Evolutionary conservation across 2,329 filamentous ascomycete species (phyloP).

Genomic region (Diaporthe capsici): DNA sequence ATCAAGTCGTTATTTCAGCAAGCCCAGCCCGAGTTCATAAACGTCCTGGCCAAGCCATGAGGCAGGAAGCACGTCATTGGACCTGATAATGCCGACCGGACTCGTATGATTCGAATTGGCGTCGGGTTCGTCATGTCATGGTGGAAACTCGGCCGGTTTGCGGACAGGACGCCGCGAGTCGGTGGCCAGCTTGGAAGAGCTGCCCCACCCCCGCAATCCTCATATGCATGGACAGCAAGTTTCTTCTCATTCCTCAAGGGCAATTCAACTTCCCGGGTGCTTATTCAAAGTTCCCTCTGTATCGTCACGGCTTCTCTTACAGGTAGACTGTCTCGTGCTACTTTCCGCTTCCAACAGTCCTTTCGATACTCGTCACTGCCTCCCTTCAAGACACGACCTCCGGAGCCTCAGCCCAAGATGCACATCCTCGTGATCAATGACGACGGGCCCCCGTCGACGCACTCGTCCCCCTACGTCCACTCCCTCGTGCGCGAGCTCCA

Average conservation of each 20-base stretch:
- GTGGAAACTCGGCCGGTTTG: slow-evolving; percentile 19
- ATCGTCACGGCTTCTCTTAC: background rate
- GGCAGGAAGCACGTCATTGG: slow-evolving; percentile 19
- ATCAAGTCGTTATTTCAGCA: background rate
- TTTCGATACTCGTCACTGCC: background rate
- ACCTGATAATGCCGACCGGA: background rate
- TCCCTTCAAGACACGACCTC: background rate
- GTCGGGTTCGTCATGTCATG: slow-evolving; percentile 1
- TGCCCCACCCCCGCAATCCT: slow-evolving; percentile 33
- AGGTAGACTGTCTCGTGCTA: background rate
- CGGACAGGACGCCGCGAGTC: slow-evolving; percentile 13
- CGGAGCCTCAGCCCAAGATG: slow-evolving; percentile 56
- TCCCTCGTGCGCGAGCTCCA: slow-evolving; percentile 80
- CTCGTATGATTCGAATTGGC: slow-evolving; percentile 25
- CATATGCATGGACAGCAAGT: background rate
- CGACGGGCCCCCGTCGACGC: slow-evolving; percentile 83
- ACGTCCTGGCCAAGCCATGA: background rate
- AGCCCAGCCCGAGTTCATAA: background rate
- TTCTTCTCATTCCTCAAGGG: background rate
- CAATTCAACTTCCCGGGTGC: background rate
- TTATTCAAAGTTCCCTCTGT: background rate
- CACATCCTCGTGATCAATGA: slow-evolving; percentile 81
- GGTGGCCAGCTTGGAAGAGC: slow-evolving; percentile 16
- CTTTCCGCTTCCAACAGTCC: too few species aligned
- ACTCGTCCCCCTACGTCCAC: slow-evolving; percentile 86